Evolutionary conservation across 1,284 basidiomycete genomes (phyloP).

Genomic region (Mrakiaceae sp.): DNA sequence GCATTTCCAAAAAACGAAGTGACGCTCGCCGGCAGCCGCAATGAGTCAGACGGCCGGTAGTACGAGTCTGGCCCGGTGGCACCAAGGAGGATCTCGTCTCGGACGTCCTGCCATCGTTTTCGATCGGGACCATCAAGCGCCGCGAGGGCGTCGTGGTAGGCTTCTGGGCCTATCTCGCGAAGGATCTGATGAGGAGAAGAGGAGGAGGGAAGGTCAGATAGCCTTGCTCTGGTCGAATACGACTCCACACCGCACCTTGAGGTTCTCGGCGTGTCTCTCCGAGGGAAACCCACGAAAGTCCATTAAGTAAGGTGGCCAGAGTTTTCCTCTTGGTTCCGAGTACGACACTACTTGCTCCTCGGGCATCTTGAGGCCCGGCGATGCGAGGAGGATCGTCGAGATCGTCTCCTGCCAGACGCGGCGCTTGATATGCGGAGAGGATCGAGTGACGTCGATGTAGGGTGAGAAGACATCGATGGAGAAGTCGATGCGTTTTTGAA

Average conservation of each 20-base stretch:
- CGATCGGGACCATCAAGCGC: constrained; percentile 26
- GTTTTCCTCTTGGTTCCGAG: constrained; percentile 45
- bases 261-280: constrained; percentile 66
- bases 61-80: constrained; percentile 58
- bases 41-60: constrained; percentile 35
- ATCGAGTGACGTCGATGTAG: constrained; percentile 48
- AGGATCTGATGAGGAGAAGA: constrained; percentile 15
- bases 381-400: constrained; percentile 54
- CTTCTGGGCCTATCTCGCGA: constrained; percentile 24
- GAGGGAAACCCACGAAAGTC: constrained; percentile 36
- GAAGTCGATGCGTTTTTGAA: constrained; percentile 24
- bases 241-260: constrained; percentile 45
- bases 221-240: no score
- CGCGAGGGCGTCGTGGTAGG: constrained; percentile 23
- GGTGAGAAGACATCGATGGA: constrained; percentile 72
- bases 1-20: constrained; percentile 56
- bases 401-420: constrained; percentile 76
- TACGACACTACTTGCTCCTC: constrained; percentile 49
- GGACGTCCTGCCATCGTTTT: constrained; percentile 40
- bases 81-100: constrained; percentile 45
- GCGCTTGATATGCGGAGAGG: constrained; percentile 53
- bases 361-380: constrained; percentile 51
- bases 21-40: constrained; percentile 25
- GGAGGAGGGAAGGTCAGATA: neutral
- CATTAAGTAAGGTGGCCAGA: constrained; percentile 62